These are phyloP conservation scores for Saposhnikovia divaricata DNA, from an alignment of 129 eudicot genomes.

Conservation along the genomic window DNA sequence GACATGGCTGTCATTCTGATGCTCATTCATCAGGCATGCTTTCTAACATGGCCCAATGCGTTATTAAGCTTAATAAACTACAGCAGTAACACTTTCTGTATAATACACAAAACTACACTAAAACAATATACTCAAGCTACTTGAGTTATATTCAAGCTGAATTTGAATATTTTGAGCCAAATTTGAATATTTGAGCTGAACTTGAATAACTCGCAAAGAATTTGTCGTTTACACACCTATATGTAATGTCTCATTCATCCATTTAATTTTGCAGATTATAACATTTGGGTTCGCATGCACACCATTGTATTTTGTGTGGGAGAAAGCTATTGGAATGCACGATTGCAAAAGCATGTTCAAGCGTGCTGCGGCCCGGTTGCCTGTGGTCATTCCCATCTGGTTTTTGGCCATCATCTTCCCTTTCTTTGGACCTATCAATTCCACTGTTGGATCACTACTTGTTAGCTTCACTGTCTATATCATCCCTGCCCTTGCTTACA, in stretches of 20 bases:
- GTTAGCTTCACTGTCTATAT: slow-evolving; percentile 98
- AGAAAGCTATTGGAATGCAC: slow-evolving; percentile 94
- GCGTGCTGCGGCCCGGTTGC: slow-evolving; percentile 90
- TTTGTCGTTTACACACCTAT: too few species aligned
- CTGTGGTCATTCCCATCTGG: slow-evolving; percentile 96
- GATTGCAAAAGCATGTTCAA: slow-evolving; percentile 95
- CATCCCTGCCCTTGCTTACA: slow-evolving; percentile 90
- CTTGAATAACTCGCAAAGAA: too few species aligned
- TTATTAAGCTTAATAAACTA: too few species aligned
- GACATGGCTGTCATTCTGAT: slow-evolving; percentile 91
- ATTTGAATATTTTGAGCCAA: too few species aligned
- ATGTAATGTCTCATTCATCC: neutral
- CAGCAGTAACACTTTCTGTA: too few species aligned
- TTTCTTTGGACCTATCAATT: slow-evolving; percentile 97
- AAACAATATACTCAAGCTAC: too few species aligned
- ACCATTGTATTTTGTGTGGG: slow-evolving; percentile 93
- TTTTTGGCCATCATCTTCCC: slow-evolving; percentile 92
- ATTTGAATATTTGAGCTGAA: too few species aligned
- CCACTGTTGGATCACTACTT: slow-evolving; percentile 91
- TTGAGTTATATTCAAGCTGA: too few species aligned
- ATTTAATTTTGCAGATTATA: slow-evolving; percentile 56
- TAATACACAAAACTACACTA: too few species aligned
- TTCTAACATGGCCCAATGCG: neutral
- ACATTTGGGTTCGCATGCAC: slow-evolving; percentile 98
- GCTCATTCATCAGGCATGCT: slow-evolving; percentile 91